Evolutionary conservation across 1,139 yeast species (phyloP), one percentile per base, ranked within the genome.

Genomic region (Hansenula sp.): DNA sequence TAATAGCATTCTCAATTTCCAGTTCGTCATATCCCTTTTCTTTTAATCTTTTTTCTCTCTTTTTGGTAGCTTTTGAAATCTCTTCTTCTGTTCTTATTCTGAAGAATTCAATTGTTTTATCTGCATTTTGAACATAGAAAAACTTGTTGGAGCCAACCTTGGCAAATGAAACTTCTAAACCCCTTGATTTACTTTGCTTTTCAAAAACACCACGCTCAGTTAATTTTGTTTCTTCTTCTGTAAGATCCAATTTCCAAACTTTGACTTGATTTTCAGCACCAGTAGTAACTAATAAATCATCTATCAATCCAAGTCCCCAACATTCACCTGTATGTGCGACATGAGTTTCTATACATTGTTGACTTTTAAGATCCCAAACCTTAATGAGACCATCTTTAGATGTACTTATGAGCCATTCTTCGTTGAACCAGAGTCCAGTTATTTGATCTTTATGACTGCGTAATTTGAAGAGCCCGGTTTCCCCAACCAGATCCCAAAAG

Each of bases 401-500:
- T 1, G 82, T 79, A 51, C 89, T 79, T 31, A 89, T 53, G 26
- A 92, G 65, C 73, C 85, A 86, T 46, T 82, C 83, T 44, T 82
- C 89, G 56, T 75, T 58, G 44, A 59, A 54, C 64, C 79, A 85
- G 7, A 70, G 46, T 0, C 95, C 95, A 1, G 96, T 89, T 50
- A 92, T 83, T 54, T 82, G 87, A 51, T 89, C 94, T 59, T 86
- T 82, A 61, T 94, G 98, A 6, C 97, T 90, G 59, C 88, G 79
- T 44, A 92, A 71, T 55, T 90, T 82, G 66, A 77, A 86, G 36
- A 90, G 65, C 10, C 99, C 99, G 34, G 78, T 82, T 68, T 92
- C 99, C 13, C 87, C 86, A 10, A 92, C 92, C 45, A 92, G 75
- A 65, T 92, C 99, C 99, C 99, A 92, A 48, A 90, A 69, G 46